These are phyloP conservation scores for Adansonia rubrostipa DNA, from an alignment of 441 rosid species.

Conservation along the genomic window DNA sequence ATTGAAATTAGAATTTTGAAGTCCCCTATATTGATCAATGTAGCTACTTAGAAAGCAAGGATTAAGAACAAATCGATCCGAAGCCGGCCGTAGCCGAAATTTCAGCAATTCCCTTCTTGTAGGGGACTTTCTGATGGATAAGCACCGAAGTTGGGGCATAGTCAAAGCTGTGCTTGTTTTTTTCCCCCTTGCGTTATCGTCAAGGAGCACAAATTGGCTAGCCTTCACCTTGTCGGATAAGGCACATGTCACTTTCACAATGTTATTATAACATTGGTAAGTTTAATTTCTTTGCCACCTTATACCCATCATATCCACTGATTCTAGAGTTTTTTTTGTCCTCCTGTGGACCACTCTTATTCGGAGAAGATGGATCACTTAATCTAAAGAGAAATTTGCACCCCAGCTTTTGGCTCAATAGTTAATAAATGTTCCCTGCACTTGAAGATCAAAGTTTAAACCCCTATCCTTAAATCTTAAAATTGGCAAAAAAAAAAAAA, in stretches of 20 bases:
- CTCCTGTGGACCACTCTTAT: neutral
- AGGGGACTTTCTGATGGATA: slow-evolving; percentile 12
- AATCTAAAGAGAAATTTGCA: slow-evolving; percentile 15
- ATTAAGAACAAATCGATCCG: neutral
- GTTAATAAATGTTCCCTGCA: too few species aligned
- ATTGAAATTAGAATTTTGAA: neutral
- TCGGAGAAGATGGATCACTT: neutral
- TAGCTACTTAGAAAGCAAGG: neutral
- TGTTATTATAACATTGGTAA: neutral
- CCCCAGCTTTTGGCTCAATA: too few species aligned
- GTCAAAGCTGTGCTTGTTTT: neutral
- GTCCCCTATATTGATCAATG: too few species aligned
- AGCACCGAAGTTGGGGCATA: neutral
- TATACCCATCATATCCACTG: slow-evolving; percentile 25
- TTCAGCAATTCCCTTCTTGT: neutral
- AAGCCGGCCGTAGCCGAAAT: neutral
- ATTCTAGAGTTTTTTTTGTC: neutral
- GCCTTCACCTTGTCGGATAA: slow-evolving; percentile 31
- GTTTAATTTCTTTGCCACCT: neutral
- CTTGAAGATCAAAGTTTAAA: too few species aligned
- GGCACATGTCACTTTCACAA: slow-evolving; percentile 24
- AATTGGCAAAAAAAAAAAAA: too few species aligned
- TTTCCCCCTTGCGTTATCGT: slow-evolving; percentile 6
- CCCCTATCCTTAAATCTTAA: too few species aligned
- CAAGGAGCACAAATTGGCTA: slow-evolving; percentile 16